Evolutionary conservation across 345 rosid species (phyloP).

Genomic region (Murraya koenigii): DNA sequence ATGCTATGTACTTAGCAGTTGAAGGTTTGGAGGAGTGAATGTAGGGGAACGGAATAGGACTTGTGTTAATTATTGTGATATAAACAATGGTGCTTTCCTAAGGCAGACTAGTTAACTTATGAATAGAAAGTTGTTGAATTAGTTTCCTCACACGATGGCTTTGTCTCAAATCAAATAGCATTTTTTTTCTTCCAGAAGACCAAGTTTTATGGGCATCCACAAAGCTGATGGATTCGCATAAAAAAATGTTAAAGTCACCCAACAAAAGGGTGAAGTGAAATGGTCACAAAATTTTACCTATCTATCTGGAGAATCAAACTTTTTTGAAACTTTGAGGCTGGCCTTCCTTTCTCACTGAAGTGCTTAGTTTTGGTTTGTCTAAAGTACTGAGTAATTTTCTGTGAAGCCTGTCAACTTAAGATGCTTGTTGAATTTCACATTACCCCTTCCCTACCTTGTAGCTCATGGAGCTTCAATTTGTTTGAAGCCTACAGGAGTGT

Average conservation of each 20-base stretch:
- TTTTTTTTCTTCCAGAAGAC: background rate
- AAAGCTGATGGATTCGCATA: background rate
- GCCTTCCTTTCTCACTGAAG: background rate
- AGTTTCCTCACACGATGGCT: background rate
- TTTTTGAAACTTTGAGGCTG: background rate
- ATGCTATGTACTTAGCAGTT: no score
- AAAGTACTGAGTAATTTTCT: background rate
- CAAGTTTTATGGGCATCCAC: background rate
- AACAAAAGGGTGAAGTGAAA: background rate
- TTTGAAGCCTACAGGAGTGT: background rate
- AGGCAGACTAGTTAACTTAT: background rate
- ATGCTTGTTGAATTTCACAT: background rate
- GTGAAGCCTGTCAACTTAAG: background rate
- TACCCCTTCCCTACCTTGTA: background rate
- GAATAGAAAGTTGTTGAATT: background rate
- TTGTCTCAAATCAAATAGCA: background rate
- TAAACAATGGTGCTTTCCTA: background rate
- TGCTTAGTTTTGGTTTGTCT: background rate
- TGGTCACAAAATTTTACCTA: background rate
- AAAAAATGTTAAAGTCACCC: background rate
- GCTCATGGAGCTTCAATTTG: conserved; percentile 4
- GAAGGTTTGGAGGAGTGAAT: no score
- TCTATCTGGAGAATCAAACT: background rate
- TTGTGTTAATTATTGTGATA: background rate
- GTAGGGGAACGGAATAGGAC: no score